Conservation (phyloP, 768 basidiomycete genomes). For the Hypholoma sublateritium region DNA sequence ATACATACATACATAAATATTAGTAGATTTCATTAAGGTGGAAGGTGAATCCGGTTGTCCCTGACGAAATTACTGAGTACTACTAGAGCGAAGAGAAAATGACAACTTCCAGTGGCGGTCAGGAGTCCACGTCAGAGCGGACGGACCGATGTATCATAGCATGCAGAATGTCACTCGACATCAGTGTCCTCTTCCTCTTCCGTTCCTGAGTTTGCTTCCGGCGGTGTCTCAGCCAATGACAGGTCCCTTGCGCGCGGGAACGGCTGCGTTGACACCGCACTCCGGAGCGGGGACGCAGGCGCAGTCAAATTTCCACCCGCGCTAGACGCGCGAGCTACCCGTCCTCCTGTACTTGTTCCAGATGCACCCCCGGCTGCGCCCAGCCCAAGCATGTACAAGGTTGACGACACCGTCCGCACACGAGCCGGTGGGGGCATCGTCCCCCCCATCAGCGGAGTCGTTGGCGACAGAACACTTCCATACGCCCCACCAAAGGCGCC, state of each 20-base stretch:
- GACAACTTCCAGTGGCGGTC: too few species aligned
- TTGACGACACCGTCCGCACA: constrained; percentile 50
- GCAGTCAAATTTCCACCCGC: not conserved
- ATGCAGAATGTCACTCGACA: constrained; percentile 18
- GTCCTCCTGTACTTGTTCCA: not conserved
- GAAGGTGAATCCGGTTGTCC: too few species aligned
- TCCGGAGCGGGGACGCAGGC: not conserved
- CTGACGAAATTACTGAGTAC: too few species aligned
- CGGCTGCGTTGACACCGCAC: not conserved
- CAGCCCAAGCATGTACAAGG: constrained; percentile 64
- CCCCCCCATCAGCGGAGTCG: constrained; percentile 12
- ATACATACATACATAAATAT: too few species aligned
- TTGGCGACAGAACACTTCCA: constrained; percentile 11
- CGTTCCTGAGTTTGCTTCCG: constrained; percentile 16
- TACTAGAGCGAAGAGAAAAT: too few species aligned
- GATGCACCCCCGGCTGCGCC: constrained; percentile 32
- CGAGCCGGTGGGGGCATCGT: constrained; percentile 24
- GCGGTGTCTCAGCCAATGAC: constrained; percentile 6
- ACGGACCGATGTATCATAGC: not conserved
- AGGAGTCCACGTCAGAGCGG: too few species aligned
- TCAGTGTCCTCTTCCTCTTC: constrained; percentile 20
- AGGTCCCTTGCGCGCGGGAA: not conserved
- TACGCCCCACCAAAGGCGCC: constrained; percentile 3
- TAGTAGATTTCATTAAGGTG: too few species aligned
- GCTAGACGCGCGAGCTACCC: not conserved